Evolutionary conservation across 306 rosid species (phyloP), one percentile per base, ranked within the genome.

Genomic region (Cucurbita argyrosperma): DNA sequence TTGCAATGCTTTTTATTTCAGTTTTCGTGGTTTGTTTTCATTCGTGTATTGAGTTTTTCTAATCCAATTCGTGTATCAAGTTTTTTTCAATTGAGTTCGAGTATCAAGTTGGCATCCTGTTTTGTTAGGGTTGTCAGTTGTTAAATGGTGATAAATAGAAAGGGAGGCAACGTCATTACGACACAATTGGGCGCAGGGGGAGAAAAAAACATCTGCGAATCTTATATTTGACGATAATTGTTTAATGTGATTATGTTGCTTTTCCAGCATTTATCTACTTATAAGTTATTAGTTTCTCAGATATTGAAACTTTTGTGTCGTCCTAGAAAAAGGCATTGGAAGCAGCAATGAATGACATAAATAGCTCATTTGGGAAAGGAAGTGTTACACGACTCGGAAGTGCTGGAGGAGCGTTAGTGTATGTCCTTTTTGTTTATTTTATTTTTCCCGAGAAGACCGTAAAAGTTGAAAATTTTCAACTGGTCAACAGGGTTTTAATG

Each of bases 381-480:
- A 94, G 97, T 79, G 99, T 94, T 71, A 94, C 99, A 23, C 82
- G 99, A 84, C 76, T 94, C 76, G 97, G 99, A 77, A 94, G 99
- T 81, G 96, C 97, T 49, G 99, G 97, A 66, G 99, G 97, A 77
- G 99, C 97, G 72, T 87, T 94, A 78, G 99, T 94, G 98, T 94
- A 94, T 79, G 87, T 74, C 35, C 79, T 84, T 56, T 76, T 61
- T 55, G 55, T 30, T 59, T 30, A 1, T 55, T 8, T 35, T 30
- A 30, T 75, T 9, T 69, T 26, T 70, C 4, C 3, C 1, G 57
- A 14, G 16, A 71, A 53, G 47, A 26, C 1, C 3, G 63, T 8
- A 14, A 71, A 71, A n/a, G 59, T 70, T 12, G 43, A 51, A 6
- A 51, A 14, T 49, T 8, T 2, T 72, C 50, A 53, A 5, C 30